phyloP scores from a whole-genome alignment of 2,329 filamentous ascomycete genomes.

The Mycosphaerella sp. region DNA sequence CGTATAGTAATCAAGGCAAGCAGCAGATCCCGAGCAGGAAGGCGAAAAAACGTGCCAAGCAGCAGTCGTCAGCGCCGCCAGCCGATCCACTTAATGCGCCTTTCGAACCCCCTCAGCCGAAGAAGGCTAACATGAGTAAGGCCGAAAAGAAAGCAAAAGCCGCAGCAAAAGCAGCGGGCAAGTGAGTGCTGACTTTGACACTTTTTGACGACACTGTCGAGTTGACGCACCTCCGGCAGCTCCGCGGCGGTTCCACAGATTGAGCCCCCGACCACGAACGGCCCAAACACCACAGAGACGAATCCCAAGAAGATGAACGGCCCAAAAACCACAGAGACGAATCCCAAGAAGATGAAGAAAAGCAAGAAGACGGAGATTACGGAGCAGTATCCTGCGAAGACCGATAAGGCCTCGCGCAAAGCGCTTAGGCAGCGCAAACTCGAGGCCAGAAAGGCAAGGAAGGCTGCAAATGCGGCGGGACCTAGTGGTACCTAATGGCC shows the following conservation, averaged over 20 bases:
- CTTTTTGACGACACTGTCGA: not conserved
- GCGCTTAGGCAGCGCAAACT: not conserved
- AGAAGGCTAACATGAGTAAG: not conserved
- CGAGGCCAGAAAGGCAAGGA: not conserved
- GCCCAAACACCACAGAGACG: not conserved
- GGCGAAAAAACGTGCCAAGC: not conserved
- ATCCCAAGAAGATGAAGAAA: not conserved
- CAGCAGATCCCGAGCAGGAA: not conserved
- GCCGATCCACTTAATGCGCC: not conserved
- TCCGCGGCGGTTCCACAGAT: not conserved
- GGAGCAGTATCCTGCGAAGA: not conserved
- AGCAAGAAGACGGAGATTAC: not conserved
- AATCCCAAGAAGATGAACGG: not conserved
- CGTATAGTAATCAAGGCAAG: constrained; percentile 1
- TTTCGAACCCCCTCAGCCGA: not conserved
- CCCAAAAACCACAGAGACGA: not conserved
- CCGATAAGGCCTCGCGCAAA: not conserved
- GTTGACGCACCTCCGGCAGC: not conserved
- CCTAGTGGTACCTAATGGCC: not conserved
- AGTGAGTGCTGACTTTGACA: not conserved
- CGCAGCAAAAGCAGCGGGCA: not conserved
- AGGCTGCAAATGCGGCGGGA: not conserved
- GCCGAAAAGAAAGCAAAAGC: constrained; percentile 1
- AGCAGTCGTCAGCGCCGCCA: not conserved
- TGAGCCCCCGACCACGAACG: not conserved